Evolutionary conservation across 306 rosid genomes (phyloP).

Genomic region (Medicago arabica): DNA sequence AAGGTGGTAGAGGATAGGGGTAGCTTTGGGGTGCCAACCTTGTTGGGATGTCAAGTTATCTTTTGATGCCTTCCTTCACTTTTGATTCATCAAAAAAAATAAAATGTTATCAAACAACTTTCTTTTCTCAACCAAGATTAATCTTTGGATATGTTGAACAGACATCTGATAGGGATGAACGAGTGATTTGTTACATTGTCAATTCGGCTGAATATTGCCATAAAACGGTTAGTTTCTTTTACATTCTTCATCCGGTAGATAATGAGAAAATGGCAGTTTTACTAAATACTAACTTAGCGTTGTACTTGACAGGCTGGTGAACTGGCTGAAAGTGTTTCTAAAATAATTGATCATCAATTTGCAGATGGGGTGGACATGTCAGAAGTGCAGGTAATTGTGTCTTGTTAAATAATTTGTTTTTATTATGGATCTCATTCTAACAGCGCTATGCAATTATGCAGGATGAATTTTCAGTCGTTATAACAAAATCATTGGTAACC

Average conservation of each 20-base stretch:
- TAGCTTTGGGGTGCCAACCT: too few relatives aligned
- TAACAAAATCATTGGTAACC: slow-evolving; percentile 93
- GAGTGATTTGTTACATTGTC: slow-evolving; percentile 94
- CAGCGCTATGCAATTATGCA: slow-evolving; percentile 47
- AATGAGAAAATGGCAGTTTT: slow-evolving; percentile 36
- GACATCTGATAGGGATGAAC: slow-evolving; percentile 98
- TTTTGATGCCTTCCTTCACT: too few relatives aligned
- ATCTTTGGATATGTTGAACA: slow-evolving; percentile 56
- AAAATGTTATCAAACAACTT: slow-evolving; percentile 28
- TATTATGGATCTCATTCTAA: slow-evolving; percentile 40
- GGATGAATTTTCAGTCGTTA: slow-evolving; percentile 97
- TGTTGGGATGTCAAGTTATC: too few relatives aligned
- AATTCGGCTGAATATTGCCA: slow-evolving; percentile 98
- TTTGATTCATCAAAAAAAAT: too few relatives aligned
- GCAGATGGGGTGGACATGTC: slow-evolving; percentile 90
- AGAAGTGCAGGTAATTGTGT: slow-evolving; percentile 90
- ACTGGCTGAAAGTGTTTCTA: slow-evolving; percentile 91
- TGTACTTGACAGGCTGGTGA: slow-evolving; percentile 82
- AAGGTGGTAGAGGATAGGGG: too few relatives aligned
- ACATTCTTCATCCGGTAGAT: slow-evolving; percentile 40
- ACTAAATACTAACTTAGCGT: slow-evolving; percentile 43
- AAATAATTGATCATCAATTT: slow-evolving; percentile 81
- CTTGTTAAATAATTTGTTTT: slow-evolving; percentile 12
- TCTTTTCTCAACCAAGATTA: slow-evolving; percentile 19
- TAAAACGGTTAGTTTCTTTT: slow-evolving; percentile 69